Conservation (phyloP, 179 eudicot species). For the Sideroxylon spinosum region DNA sequence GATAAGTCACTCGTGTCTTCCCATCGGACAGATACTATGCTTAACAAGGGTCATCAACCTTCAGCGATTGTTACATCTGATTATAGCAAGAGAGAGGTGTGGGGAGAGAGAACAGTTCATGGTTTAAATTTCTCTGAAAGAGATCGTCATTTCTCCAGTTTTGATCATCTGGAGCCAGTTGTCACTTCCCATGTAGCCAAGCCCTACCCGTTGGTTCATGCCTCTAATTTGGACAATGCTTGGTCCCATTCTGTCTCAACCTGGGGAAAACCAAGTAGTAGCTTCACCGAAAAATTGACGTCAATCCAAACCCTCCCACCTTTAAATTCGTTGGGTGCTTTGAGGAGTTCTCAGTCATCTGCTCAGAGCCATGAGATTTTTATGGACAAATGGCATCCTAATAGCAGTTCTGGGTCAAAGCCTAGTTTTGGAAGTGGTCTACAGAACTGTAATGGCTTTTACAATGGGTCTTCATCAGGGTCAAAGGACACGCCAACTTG, state of each 20-base stretch:
- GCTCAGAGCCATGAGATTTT: slow-evolving; percentile 35
- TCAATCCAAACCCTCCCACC: slow-evolving; percentile 38
- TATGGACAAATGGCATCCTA: slow-evolving; percentile 41
- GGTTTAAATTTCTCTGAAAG: slow-evolving; percentile 30
- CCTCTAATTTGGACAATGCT: slow-evolving; percentile 35
- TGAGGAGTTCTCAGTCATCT: slow-evolving; percentile 32
- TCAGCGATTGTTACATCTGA: slow-evolving; percentile 28
- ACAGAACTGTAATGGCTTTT: slow-evolving; percentile 42
- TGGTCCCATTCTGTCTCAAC: slow-evolving; percentile 43
- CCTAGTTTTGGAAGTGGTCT: slow-evolving; percentile 28
- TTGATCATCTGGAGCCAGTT: slow-evolving; percentile 31
- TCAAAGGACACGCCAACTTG: slow-evolving; percentile 30
- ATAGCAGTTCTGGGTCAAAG: slow-evolving; percentile 34
- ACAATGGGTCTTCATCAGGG: slow-evolving; percentile 48
- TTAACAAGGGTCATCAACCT: slow-evolving; percentile 35
- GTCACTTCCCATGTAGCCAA: slow-evolving; percentile 32
- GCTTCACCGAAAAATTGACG: slow-evolving; percentile 33
- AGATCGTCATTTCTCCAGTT: slow-evolving; percentile 26
- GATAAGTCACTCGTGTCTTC: slow-evolving; percentile 37
- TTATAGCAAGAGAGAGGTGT: slow-evolving; percentile 32
- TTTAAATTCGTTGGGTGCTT: slow-evolving; percentile 27
- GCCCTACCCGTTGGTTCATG: slow-evolving; percentile 33
- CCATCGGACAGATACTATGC: slow-evolving; percentile 27
- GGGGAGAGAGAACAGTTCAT: slow-evolving; percentile 37
- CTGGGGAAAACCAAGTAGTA: slow-evolving; percentile 38